These are phyloP conservation scores for Nepenthes alata DNA, from an alignment of 179 eudicot genomes.

Conservation along the genomic window DNA sequence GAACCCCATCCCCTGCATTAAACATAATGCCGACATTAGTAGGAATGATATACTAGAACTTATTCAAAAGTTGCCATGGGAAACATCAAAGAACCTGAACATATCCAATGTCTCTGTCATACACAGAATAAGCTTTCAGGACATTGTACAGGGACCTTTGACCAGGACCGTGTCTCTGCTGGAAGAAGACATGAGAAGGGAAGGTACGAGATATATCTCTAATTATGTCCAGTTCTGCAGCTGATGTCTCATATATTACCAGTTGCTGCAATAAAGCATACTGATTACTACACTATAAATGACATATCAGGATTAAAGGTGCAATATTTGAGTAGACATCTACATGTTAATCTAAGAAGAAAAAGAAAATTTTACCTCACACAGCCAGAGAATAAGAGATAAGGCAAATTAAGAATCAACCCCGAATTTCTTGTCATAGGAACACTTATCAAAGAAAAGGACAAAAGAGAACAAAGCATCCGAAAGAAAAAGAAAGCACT, in stretches of 20 bases:
- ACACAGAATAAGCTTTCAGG: constrained; percentile 97
- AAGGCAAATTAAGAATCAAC: too few species aligned
- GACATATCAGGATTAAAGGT: neutral
- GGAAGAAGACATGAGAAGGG: constrained; percentile 96
- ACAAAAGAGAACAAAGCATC: too few species aligned
- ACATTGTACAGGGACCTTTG: constrained; percentile 98
- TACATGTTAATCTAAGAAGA: too few species aligned
- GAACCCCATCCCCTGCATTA: constrained; percentile 92
- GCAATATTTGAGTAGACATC: too few species aligned
- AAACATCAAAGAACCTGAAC: constrained; percentile 56
- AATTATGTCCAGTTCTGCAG: constrained; percentile 88
- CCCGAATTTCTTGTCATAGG: too few species aligned
- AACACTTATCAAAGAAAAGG: too few species aligned
- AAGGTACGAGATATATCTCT: constrained; percentile 98
- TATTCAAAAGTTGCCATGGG: neutral
- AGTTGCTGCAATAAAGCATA: constrained; percentile 51
- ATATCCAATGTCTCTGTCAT: constrained; percentile 94
- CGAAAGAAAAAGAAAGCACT: too few species aligned
- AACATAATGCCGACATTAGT: constrained; percentile 1
- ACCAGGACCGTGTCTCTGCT: constrained; percentile 98
- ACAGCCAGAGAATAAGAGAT: too few species aligned
- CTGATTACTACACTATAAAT: neutral
- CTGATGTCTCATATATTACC: constrained; percentile 81
- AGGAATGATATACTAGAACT: neutral
- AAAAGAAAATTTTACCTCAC: too few species aligned